These are phyloP conservation scores for Pleodorina starrii DNA, from an alignment of 139 green algal genomes.

Conservation along the genomic window DNA sequence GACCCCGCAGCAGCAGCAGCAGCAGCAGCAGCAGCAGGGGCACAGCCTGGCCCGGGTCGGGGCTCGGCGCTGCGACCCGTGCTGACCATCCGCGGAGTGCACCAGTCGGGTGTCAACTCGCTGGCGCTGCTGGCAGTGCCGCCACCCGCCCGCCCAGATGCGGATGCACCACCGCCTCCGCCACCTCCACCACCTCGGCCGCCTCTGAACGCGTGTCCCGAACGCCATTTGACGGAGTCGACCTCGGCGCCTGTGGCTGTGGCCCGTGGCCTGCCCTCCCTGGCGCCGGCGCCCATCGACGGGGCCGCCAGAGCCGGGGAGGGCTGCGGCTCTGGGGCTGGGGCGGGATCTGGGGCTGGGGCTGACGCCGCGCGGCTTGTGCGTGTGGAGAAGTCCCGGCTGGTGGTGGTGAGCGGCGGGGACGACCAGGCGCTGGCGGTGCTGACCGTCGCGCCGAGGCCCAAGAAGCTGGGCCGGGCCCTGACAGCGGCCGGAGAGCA, in stretches of 20 bases:
- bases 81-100: conserved; percentile 16
- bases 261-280: too few species aligned
- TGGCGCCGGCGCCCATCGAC: too few species aligned
- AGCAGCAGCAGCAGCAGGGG: neutral
- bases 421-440: conserved; percentile 41
- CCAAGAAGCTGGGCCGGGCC: neutral
- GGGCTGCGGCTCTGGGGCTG: too few species aligned
- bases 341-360: too few species aligned
- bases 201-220: too few species aligned
- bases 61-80: neutral
- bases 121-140: neutral
- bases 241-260: too few species aligned
- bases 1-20: neutral
- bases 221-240: too few species aligned
- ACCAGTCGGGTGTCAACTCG: conserved; percentile 43
- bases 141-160: neutral
- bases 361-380: neutral
- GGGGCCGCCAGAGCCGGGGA: too few species aligned
- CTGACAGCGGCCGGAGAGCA: neutral
- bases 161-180: neutral
- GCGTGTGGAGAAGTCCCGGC: neutral
- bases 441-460: conserved; percentile 18
- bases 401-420: conserved; percentile 33
- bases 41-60: too few species aligned
- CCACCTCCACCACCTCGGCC: neutral